Evolutionary conservation across 176 grass and related monocot genomes (phyloP).

Genomic region (Musa acuminata): DNA sequence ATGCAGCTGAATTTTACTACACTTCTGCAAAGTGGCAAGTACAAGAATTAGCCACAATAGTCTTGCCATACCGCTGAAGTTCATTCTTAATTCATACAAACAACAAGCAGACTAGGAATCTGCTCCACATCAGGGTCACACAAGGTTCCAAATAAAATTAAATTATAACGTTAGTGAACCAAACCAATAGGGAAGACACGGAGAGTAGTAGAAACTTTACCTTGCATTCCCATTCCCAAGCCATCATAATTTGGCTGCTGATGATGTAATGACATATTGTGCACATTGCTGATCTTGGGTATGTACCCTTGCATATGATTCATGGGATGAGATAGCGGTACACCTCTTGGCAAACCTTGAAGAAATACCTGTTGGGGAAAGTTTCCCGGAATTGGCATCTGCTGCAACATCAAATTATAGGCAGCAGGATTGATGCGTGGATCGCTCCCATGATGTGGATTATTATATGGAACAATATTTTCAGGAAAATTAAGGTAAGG

Average conservation of each 20-base stretch:
- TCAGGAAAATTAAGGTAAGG: constrained; percentile 39
- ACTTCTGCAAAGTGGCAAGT: too few species aligned
- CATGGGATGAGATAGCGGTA: constrained; percentile 48
- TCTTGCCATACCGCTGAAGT: too few species aligned
- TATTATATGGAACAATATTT: constrained; percentile 46
- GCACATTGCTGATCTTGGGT: constrained; percentile 67
- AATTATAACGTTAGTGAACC: background rate
- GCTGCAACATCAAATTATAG: constrained; percentile 63
- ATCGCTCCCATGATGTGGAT: constrained; percentile 28
- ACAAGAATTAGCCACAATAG: too few species aligned
- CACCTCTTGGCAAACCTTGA: constrained; percentile 57
- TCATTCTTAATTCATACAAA: too few species aligned
- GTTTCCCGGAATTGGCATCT: constrained; percentile 41
- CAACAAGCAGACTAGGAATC: background rate
- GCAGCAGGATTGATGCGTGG: constrained; percentile 42
- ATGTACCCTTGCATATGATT: constrained; percentile 56
- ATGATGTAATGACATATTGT: constrained; percentile 67
- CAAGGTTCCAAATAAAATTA: constrained; percentile 3
- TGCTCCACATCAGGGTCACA: constrained; percentile 8
- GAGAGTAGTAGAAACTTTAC: constrained; percentile 21
- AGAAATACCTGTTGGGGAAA: constrained; percentile 32
- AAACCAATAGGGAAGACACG: too few species aligned
- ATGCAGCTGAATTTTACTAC: too few species aligned
- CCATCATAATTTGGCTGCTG: constrained; percentile 57
- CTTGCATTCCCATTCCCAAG: constrained; percentile 58